These are phyloP conservation scores for Aspergillus sp. DNA, from an alignment of 2,329 filamentous ascomycete species.

Conservation along the genomic window DNA sequence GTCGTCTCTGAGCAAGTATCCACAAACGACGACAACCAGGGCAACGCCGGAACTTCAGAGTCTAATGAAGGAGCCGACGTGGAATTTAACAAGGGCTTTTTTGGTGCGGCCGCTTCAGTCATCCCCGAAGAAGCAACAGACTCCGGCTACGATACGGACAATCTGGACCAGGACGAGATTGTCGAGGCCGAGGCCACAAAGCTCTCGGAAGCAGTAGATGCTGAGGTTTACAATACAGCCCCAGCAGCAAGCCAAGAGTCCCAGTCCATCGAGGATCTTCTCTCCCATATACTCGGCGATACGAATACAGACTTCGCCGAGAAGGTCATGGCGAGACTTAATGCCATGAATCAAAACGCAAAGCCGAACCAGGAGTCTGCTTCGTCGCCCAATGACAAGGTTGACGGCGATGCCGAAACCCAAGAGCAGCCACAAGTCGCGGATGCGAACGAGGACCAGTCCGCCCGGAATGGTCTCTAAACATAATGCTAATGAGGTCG, in stretches of 20 bases:
- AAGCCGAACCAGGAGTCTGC: constrained; percentile 21
- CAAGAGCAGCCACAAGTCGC: background rate
- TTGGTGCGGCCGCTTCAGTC: constrained; percentile 54
- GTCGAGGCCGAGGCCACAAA: constrained; percentile 5
- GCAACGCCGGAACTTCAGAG: background rate
- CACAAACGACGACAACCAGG: background rate
- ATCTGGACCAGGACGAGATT: background rate
- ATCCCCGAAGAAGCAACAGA: constrained; percentile 40
- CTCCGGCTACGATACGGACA: constrained; percentile 12
- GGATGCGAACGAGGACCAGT: background rate
- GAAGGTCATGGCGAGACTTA: constrained; percentile 71
- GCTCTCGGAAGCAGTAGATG: background rate
- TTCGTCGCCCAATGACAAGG: background rate
- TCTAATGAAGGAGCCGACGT: background rate
- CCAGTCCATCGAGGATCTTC: constrained; percentile 5
- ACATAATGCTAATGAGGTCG: background rate
- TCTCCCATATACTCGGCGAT: constrained; percentile 59
- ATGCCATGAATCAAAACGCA: constrained; percentile 70
- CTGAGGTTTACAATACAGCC: background rate
- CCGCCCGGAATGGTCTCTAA: background rate
- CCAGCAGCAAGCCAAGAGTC: background rate
- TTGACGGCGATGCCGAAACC: background rate
- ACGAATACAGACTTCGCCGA: constrained; percentile 81
- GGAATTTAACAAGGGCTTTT: constrained; percentile 36
- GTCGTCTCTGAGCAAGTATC: background rate